Evolutionary conservation across 768 basidiomycete genomes (phyloP), one percentile per base, ranked within the genome.

Genomic region (Rhodotorula toruloides): DNA sequence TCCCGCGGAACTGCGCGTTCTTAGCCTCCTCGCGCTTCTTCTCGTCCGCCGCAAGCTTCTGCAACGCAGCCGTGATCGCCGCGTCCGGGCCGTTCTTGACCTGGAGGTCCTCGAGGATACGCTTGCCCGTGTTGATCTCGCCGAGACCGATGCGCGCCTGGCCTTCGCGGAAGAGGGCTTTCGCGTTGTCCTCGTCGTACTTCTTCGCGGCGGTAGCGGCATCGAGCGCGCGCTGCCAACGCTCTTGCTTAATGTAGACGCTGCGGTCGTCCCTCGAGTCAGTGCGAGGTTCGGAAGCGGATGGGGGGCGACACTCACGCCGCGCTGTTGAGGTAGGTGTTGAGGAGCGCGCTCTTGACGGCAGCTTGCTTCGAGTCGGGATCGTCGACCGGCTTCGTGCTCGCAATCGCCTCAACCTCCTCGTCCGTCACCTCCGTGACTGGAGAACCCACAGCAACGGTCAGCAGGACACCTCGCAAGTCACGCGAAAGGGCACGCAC

Each of bases 91-190:
- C n/a, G 31, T 48, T 65, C 37, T 36, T 43, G 46, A 65, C 58
- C 39, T 65, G 60, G 8, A 73, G 47, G 21, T 69, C 55, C n/a
- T 53, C 37, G 17, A 73, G 48, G 27, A 52, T 31, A 13, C 34
- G n/a, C 49, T 55, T 65, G 29, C 68, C 72, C 50, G 53, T 43
- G 4, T 22, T 21, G n/a, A 61, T 16, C 32, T 61, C 37, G 40
- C 65, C 65, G n/a, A 66, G 40, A 0, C 65, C 65, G 58, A 67
- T 60, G 31, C 49, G 50, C 12, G 65, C 69, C 46, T 71, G 69
- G 5, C 61, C 69, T 44, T 60, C 58, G 36, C 69, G 65, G 49
- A 63, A 67, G 19, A 32, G 21, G 6, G 65, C 69, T 39, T 67
- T 62, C 22, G 39, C 17, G 39, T 58, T 56, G 34, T 46, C 50